Conservation (phyloP, 208 protist species). For the Borovskyia barvae region DNA sequence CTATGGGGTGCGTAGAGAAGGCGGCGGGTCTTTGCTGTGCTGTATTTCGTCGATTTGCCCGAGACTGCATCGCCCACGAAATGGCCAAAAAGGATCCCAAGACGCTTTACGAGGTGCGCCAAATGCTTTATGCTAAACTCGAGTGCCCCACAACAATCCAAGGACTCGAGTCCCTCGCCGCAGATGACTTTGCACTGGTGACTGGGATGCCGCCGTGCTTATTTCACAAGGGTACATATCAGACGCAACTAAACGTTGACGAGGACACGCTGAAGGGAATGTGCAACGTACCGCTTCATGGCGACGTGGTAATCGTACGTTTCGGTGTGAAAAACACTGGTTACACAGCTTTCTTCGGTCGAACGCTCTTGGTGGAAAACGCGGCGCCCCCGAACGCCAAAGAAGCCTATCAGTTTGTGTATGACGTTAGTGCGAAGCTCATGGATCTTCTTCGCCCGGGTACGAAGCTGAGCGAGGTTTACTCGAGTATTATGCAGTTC, state of each 20-base stretch:
- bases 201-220: slow-evolving; percentile 66
- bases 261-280: slow-evolving; percentile 27
- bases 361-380: slow-evolving; percentile 74
- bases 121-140: slow-evolving; percentile 65
- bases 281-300: slow-evolving; percentile 40
- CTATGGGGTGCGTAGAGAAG: slow-evolving; percentile 61
- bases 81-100: slow-evolving; percentile 46
- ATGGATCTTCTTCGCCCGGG: slow-evolving; percentile 60
- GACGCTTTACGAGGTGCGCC: slow-evolving; percentile 60
- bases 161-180: slow-evolving; percentile 62
- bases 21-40: slow-evolving; percentile 76
- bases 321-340: slow-evolving; percentile 77
- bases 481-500: slow-evolving; percentile 42
- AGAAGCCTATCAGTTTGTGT: slow-evolving; percentile 75
- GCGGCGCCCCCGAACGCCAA: slow-evolving; percentile 59
- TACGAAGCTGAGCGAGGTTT: slow-evolving; percentile 56
- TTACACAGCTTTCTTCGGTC: slow-evolving; percentile 77
- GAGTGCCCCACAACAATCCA: slow-evolving; percentile 68
- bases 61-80: slow-evolving; percentile 52
- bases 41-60: slow-evolving; percentile 73
- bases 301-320: slow-evolving; percentile 75
- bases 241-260: slow-evolving; percentile 58
- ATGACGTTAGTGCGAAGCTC: slow-evolving; percentile 70
- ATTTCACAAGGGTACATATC: slow-evolving; percentile 74
- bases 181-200: slow-evolving; percentile 64